Base-by-base conservation (phyloP, 192 early-diverging fungal species). In the Linnemannia schmuckeri region DNA sequence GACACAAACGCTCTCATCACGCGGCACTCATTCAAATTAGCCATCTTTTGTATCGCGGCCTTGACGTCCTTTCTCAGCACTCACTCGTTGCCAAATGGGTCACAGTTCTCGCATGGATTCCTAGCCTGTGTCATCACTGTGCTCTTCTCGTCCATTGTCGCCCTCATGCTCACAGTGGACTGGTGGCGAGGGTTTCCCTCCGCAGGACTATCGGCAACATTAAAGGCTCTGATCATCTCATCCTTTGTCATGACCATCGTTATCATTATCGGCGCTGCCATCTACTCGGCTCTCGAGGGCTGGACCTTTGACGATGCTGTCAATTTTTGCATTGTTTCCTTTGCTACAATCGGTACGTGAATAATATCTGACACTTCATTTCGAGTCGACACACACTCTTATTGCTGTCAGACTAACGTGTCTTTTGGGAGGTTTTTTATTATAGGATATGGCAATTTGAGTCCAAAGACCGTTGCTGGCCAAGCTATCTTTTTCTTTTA, bases 301-400 rank as follows among this genome's bases (percentile, higher is more conserved):
- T 87, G 85, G 85, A 41, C 72, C 18, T 87, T 87, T 87, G 85
- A 87, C 76, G n/a, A 87, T 15, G 79, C 85, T 20, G 80, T 87
- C 68, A 87, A 87, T 68, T 87, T 87, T 81, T 87, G 85, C 41
- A 87, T 87, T 54, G 85, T 87, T 13, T 87, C 85, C 12, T 87
- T 87, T 79, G 80, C 85, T n/a, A 87, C 85, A 7, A 87, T 87
- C 30, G 85, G 85, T 87, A 87, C n/a, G 74, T 27, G 15, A 40
- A 72, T 8, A 4, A 24, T 15, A 24, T 22, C 27, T 72, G 35
- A 37, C 35, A 4, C 33, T n/a, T 73, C 42, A 49, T 15, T 41
- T 44, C 49, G 17, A 52, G 18, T 52, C 17, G 15, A 52, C 49
- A 52, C 18, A 18, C 49, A 0, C 17, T 52, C 17, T 18, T 18